These are phyloP conservation scores for Penicillium cataractarum DNA, from an alignment of 495 filamentous ascomycete genomes.

Conservation along the genomic window DNA sequence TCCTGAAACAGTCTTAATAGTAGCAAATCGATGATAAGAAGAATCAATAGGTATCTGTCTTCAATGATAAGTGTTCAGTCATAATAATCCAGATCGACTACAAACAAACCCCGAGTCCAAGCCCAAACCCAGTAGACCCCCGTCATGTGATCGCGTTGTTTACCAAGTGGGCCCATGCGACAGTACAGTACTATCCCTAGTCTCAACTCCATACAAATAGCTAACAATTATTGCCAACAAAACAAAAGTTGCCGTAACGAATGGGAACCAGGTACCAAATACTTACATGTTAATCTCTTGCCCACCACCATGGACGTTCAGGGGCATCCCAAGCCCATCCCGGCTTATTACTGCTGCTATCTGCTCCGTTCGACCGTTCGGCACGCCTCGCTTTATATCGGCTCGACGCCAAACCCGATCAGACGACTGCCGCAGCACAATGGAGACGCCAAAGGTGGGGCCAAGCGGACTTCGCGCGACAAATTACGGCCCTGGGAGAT, in stretches of 20 bases:
- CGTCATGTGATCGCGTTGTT: conserved; percentile 21
- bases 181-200: neutral
- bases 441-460: conserved; percentile 76
- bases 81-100: neutral
- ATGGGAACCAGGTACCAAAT: neutral
- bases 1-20: neutral
- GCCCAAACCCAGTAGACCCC: neutral
- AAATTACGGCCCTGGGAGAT: conserved; percentile 91
- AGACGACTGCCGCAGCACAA: conserved; percentile 90
- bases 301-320: conserved; percentile 23
- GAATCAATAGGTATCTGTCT: too few species aligned
- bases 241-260: neutral
- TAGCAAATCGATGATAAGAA: neutral
- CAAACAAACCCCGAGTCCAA: neutral
- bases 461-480: conserved; percentile 66
- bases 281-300: neutral
- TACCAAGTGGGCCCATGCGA: conserved; percentile 10
- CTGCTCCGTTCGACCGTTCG: conserved; percentile 79
- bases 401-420: conserved; percentile 84
- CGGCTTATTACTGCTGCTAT: conserved; percentile 80
- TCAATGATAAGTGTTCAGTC: too few species aligned
- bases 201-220: neutral
- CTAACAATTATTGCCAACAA: neutral
- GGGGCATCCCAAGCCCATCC: conserved; percentile 54
- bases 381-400: conserved; percentile 74